Evolutionary conservation across 192 early-diverging fungal species (phyloP), one percentile per base, ranked within the genome.

Genomic region (Diversispora eburnea): DNA sequence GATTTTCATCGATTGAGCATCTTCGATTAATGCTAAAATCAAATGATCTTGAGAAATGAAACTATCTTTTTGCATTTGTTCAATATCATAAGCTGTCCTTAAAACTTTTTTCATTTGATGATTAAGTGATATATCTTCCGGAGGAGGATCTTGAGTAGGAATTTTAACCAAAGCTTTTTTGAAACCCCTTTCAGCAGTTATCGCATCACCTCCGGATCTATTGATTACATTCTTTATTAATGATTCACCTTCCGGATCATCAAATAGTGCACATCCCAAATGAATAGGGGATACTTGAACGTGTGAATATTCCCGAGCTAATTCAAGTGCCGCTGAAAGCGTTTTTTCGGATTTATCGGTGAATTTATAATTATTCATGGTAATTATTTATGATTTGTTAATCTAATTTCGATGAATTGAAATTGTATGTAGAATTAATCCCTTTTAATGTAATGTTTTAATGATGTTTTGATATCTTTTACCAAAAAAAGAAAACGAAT

Each of bases 1-100:
- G 25, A 85, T 79, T 45, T 88, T 82, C 48, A 81, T 67, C 8
- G 84, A 81, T 0, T 91, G 86, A n/a, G 77, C 75, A 48, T 91
- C 86, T 33, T 95, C 93, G 6, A 86, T 74, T 63, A 96, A 80
- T 0, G 96, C 97, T 3, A 90, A 82, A n/a, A 97, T 86, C 25
- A 99, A 56, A 66, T 96, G 95, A 78, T 98, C 94, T 17, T 97
- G 82, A 6, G 92, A 89, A 51, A 99, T 83, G 76, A 90, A 92
- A 5, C 91, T 88, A 75, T 99, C 96, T 72, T 93, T 93, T 81
- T 96, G 94, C 41, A 84, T 82, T 74, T 94, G 93, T 78, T 91
- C 88, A 57, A 93, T 81, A 55, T 91, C 89, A 75, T 95, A 89
- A 20, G 97, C 94, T 68, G 84, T 81, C 4, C 87, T 76, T 0